Percentiles rank a stretch among this genome's conserved stretches.
Conservation (phyloP, 2,329 filamentous ascomycete genomes). For the Gnomoniopsis smithogilvyi region DNA sequence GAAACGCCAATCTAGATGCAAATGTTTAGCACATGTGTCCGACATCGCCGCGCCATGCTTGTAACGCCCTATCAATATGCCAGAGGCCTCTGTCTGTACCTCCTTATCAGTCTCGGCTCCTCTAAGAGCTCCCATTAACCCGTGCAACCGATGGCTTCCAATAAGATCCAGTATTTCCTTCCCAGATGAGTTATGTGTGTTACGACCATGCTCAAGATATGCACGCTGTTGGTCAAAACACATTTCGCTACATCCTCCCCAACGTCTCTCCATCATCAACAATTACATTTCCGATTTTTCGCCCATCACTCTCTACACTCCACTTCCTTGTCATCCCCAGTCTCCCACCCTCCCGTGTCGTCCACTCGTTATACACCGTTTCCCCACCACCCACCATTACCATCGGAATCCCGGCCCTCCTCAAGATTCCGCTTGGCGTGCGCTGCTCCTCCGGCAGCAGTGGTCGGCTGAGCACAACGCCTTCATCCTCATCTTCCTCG, state of each 20-base stretch:
- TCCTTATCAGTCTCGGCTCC: not conserved
- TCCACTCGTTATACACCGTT: conserved; percentile 61
- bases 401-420: conserved; percentile 74
- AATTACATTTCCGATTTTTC: conserved; percentile 75
- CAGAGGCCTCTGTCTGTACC: not conserved
- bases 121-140: too few species aligned
- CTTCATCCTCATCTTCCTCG: conserved; percentile 40
- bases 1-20: not conserved
- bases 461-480: conserved; percentile 48
- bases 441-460: conserved; percentile 72
- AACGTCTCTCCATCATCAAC: conserved; percentile 42
- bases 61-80: not conserved
- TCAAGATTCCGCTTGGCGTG: conserved; percentile 65
- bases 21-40: not conserved
- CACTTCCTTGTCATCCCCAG: conserved; percentile 77
- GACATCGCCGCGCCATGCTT: not conserved
- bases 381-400: conserved; percentile 76
- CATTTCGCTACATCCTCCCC: not conserved
- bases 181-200: not conserved
- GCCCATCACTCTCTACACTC: conserved; percentile 75
- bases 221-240: too few species aligned
- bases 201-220: too few species aligned
- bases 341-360: conserved; percentile 43
- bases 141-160: too few species aligned
- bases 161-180: not conserved